phyloP scores from a whole-genome alignment of 495 filamentous ascomycete species.

The Ramalina peruviana region DNA sequence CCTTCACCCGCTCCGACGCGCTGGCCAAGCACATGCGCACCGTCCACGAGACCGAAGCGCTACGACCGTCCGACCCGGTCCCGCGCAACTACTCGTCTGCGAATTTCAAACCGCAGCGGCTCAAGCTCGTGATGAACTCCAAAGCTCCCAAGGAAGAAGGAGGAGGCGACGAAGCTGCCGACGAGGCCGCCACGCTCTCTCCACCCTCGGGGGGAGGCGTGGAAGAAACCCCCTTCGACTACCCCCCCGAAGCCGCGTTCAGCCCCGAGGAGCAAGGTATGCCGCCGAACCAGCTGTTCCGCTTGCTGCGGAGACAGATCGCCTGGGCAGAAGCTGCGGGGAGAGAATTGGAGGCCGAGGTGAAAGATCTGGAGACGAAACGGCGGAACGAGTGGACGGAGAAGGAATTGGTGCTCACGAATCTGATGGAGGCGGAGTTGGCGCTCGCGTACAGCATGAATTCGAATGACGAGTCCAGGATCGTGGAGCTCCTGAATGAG shows the following conservation, averaged over 20 bases:
- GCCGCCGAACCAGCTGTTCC: conserved; percentile 53
- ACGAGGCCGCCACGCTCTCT: conserved; percentile 32
- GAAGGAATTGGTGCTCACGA: conserved; percentile 59
- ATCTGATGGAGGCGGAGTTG: conserved; percentile 43
- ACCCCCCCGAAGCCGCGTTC: conserved; percentile 53
- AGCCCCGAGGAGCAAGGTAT: conserved; percentile 57
- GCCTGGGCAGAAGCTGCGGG: conserved; percentile 67
- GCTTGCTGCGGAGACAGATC: conserved; percentile 61
- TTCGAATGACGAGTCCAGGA: conserved; percentile 11
- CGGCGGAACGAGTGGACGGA: conserved; percentile 68
- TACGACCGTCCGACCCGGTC: conserved; percentile 76
- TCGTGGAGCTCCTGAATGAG: conserved; percentile 8
- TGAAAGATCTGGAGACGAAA: conserved; percentile 46
- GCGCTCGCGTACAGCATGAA: conserved; percentile 28
- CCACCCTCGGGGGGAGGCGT: conserved; percentile 5
- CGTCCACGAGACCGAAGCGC: conserved; percentile 90
- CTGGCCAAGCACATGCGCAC: conserved; percentile 98
- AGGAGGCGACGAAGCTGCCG: conserved; percentile 35
- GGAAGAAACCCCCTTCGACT: conserved; percentile 14
- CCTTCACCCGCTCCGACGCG: conserved; percentile 92
- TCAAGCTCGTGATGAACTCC: conserved; percentile 51
- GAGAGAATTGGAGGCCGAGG: conserved; percentile 43
- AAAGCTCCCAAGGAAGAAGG: conserved; percentile 38
- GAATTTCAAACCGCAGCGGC: conserved; percentile 39
- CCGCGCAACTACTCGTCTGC: conserved; percentile 55